These are phyloP conservation scores for Fusarium sororula DNA, from an alignment of 2,329 filamentous ascomycete species.

Conservation along the genomic window DNA sequence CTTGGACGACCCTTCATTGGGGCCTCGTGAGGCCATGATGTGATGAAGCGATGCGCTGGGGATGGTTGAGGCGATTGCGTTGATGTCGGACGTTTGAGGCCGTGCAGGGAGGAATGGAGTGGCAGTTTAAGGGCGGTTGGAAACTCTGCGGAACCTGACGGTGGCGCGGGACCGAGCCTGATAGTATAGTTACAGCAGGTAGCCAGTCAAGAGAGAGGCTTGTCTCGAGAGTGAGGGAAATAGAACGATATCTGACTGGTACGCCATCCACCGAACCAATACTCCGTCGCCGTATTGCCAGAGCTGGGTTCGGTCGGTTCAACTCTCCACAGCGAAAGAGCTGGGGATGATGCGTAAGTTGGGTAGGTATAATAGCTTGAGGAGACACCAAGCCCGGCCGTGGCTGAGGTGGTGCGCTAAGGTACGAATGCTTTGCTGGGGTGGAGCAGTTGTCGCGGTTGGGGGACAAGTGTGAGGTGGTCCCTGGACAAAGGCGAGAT, in stretches of 20 bases:
- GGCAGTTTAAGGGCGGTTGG: constrained; percentile 36
- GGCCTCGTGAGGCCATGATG: constrained; percentile 56
- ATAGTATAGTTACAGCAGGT: constrained; percentile 11
- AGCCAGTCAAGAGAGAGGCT: constrained; percentile 7
- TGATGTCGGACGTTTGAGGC: constrained; percentile 32
- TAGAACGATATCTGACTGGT: constrained; percentile 19
- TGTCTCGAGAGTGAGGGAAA: constrained; percentile 13
- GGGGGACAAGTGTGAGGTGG: constrained; percentile 26
- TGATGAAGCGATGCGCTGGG: constrained; percentile 29
- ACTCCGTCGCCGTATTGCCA: constrained; percentile 27
- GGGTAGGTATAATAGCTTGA: constrained; percentile 39
- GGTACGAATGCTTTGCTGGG: constrained; percentile 37
- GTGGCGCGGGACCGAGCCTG: constrained; percentile 28
- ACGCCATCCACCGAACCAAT: constrained; percentile 38
- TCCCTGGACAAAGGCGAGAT: constrained; percentile 37
- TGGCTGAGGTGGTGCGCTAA: constrained; percentile 37
- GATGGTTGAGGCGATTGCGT: constrained; percentile 24
- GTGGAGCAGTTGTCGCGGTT: constrained; percentile 36
- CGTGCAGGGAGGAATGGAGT: constrained; percentile 32
- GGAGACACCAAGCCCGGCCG: constrained; percentile 27
- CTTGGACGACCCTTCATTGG: constrained; percentile 51
- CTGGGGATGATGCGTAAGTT: constrained; percentile 41
- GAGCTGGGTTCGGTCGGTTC: constrained; percentile 29
- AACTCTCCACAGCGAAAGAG: constrained; percentile 31
- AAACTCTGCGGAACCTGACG: constrained; percentile 33